Base-by-base conservation (phyloP, 805 yeast species). In the Kluyveromyces aestuarii region DNA sequence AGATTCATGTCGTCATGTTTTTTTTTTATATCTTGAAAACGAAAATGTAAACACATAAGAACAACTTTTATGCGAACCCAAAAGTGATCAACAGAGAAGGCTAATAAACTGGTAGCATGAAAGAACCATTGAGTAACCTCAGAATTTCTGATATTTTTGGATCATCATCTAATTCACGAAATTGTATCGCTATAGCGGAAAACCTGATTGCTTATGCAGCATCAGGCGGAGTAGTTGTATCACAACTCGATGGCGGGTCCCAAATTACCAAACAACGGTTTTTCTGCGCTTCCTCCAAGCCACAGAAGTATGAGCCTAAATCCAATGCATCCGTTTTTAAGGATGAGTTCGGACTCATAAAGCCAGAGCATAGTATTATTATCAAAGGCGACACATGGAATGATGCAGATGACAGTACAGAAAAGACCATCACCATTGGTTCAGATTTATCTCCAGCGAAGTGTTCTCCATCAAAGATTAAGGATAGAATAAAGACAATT, bases 201-300 rank as follows among this genome's bases (percentile, higher is more conserved):
- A 64, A 72, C 49, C 47, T 68, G 3, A 58, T 79, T 19, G 83
- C 80, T 0, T 79, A 79, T 55, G 70, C 74, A 3, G 82, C 82
- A 11, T 75, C 81, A 50, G 81, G 81, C 19, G 83, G 83, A 4
- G 82, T 79, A 4, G 80, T 79, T 11, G 80, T 78, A 1, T 64
- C 75, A 41, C 57, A 64, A 17, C 48, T 73, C 1, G 54, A 62
- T 14, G 49, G 50, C 11, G 56, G 51, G 17, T 16, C 52, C 4
- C 48, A 53, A 40, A 52, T 64, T 0, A 47, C 48, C 13, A 52
- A 64, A 49, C 82, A 76, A 54, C 61, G 79, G 50, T 76, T 79
- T 56, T 76, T 73, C 60, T 76, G 80, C 63, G 82, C 82, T 16
- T 45, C 42, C 2, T 25, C 48, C 11, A 45, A 75, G 72, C 49